Conservation (phyloP, 805 yeast genomes). For the Candida adriatica region DNA sequence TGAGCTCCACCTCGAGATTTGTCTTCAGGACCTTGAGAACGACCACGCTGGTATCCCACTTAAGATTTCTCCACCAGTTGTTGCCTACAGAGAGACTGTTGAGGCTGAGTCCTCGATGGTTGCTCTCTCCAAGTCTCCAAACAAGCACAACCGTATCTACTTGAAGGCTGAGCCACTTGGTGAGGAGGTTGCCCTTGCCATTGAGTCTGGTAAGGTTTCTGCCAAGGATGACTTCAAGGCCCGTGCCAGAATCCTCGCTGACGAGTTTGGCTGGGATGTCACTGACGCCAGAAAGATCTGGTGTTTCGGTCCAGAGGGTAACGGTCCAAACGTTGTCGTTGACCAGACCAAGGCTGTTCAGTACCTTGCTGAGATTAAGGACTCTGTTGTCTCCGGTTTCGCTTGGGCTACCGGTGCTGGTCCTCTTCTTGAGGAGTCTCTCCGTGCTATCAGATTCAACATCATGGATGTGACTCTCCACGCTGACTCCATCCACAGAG, state of each 20-base stretch:
- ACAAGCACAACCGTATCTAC: slow-evolving; percentile 99
- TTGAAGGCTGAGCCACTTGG: slow-evolving; percentile 93
- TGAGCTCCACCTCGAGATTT: slow-evolving; percentile 98
- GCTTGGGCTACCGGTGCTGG: slow-evolving; percentile 99
- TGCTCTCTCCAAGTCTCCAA: slow-evolving; percentile 98
- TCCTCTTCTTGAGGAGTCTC: slow-evolving; percentile 94
- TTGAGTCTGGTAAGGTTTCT: slow-evolving; percentile 85
- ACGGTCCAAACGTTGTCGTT: slow-evolving; percentile 97
- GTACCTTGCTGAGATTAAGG: slow-evolving; percentile 98
- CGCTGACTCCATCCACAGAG: slow-evolving; percentile 99
- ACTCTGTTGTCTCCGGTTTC: slow-evolving; percentile 99
- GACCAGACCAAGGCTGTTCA: slow-evolving; percentile 99
- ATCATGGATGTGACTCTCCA: slow-evolving; percentile 98
- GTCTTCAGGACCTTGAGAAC: slow-evolving; percentile 90
- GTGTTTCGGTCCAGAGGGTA: slow-evolving; percentile 99
- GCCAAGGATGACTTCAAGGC: slow-evolving; percentile 98
- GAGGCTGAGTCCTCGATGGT: slow-evolving; percentile 87
- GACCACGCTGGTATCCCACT: slow-evolving; percentile 99
- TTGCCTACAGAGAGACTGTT: slow-evolving; percentile 98
- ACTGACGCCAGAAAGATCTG: slow-evolving; percentile 99
- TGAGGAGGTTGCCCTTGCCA: slow-evolving; percentile 89
- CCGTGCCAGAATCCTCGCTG: slow-evolving; percentile 98
- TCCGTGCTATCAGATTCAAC: slow-evolving; percentile 96
- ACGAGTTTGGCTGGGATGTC: slow-evolving; percentile 99
- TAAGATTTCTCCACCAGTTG: slow-evolving; percentile 96